Evolutionary conservation across 345 rosid genomes (phyloP).

Genomic region (Moringa oleifera): DNA sequence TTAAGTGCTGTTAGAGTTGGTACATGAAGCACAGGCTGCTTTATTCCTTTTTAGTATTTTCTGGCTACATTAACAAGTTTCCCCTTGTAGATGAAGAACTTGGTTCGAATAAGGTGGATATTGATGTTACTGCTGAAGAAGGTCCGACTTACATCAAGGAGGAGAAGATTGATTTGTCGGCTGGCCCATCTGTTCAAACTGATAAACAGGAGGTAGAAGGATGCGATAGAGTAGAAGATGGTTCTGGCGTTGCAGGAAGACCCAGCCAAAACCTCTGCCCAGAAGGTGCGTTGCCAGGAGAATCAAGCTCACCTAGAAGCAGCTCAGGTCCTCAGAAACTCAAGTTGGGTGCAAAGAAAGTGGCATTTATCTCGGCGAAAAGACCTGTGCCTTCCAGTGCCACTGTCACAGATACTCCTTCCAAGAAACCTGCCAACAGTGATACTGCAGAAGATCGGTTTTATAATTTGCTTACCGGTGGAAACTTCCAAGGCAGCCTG

Average conservation of each 20-base stretch:
- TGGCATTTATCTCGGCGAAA: slow-evolving; percentile 65
- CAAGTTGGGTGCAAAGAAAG: slow-evolving; percentile 27
- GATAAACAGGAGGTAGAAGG: slow-evolving; percentile 20
- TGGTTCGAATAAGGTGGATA: slow-evolving; percentile 16
- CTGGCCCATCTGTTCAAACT: slow-evolving; percentile 6
- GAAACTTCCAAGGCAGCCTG: slow-evolving; percentile 28
- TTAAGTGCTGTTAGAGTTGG: no score
- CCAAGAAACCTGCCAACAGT: slow-evolving; percentile 19
- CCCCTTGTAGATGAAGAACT: slow-evolving; percentile 22
- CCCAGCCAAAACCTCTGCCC: background rate
- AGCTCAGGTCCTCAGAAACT: slow-evolving; percentile 10
- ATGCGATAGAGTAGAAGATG: slow-evolving; percentile 12
- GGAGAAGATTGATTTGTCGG: slow-evolving; percentile 1
- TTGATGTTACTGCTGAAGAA: slow-evolving; percentile 13
- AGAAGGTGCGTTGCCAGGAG: no score
- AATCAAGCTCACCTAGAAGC: slow-evolving; percentile 8
- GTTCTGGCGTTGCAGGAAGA: slow-evolving; percentile 1
- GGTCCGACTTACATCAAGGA: slow-evolving; percentile 6
- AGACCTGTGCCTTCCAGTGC: slow-evolving; percentile 31
- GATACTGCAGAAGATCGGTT: slow-evolving; percentile 21
- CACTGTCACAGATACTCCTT: slow-evolving; percentile 17
- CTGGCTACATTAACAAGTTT: background rate
- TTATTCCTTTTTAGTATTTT: background rate
- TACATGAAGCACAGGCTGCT: no score
- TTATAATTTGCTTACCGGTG: slow-evolving; percentile 26